Conservation (phyloP, 1,139 yeast genomes). For the Torulaspora pretoriensis region DNA sequence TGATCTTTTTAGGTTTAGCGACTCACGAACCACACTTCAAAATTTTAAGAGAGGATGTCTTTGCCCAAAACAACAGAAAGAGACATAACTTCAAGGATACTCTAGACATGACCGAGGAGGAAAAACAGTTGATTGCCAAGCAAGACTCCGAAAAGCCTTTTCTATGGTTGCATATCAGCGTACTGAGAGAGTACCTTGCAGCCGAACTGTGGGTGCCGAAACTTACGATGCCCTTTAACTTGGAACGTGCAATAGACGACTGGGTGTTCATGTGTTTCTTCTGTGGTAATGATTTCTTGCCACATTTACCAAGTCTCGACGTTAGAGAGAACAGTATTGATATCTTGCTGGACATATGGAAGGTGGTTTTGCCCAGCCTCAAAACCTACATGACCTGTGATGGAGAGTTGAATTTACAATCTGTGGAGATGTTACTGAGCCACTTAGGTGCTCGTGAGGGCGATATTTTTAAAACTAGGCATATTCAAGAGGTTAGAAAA, state of each 20-base stretch:
- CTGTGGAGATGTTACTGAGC: conserved; percentile 68
- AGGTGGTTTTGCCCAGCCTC: conserved; percentile 58
- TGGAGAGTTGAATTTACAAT: conserved; percentile 69
- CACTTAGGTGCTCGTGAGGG: conserved; percentile 71
- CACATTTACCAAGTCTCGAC: conserved; percentile 91
- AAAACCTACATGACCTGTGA: conserved; percentile 84
- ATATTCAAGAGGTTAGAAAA: conserved; percentile 62
- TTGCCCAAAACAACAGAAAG: conserved; percentile 59
- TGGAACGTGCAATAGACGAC: conserved; percentile 95
- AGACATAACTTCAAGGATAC: conserved; percentile 47
- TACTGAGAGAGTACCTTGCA: conserved; percentile 81
- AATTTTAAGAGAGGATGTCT: conserved; percentile 92
- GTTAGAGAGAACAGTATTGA: conserved; percentile 95
- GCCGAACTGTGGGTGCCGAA: conserved; percentile 74
- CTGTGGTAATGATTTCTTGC: conserved; percentile 97
- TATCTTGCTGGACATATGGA: conserved; percentile 77
- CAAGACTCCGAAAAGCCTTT: conserved; percentile 77
- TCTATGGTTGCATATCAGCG: conserved; percentile 87
- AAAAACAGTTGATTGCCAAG: conserved; percentile 49
- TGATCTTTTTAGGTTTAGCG: conserved; percentile 90
- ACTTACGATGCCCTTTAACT: conserved; percentile 69
- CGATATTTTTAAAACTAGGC: conserved; percentile 67
- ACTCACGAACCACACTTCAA: conserved; percentile 97
- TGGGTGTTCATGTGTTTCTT: conserved; percentile 99
- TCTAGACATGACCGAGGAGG: conserved; percentile 57